Evolutionary conservation across 768 basidiomycete species (phyloP).

Genomic region (Auriscalpium microsporum): DNA sequence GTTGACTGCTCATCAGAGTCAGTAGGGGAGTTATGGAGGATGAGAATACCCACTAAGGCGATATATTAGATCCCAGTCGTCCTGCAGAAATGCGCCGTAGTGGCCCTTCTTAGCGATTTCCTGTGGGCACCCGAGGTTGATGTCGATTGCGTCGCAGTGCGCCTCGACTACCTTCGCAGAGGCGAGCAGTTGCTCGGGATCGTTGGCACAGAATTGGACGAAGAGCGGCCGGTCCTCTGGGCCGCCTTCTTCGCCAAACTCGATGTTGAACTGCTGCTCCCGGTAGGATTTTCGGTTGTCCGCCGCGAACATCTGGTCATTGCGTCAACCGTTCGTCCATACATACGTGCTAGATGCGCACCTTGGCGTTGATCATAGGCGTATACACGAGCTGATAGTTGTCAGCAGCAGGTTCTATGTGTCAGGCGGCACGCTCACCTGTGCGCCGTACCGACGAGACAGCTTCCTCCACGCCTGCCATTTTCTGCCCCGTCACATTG

Average conservation of each 20-base stretch:
- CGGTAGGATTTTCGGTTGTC: constrained; percentile 45
- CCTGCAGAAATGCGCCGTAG: constrained; percentile 89
- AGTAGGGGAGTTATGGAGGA: background rate
- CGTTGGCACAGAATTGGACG: constrained; percentile 91
- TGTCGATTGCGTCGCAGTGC: constrained; percentile 87
- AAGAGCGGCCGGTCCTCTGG: constrained; percentile 75
- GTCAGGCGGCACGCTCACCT: constrained; percentile 35
- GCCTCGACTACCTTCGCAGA: constrained; percentile 72
- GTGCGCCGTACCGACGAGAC: constrained; percentile 73
- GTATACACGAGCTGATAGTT: constrained; percentile 70
- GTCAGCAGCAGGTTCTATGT: too few species aligned
- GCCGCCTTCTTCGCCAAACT: constrained; percentile 76
- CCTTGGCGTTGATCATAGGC: constrained; percentile 97
- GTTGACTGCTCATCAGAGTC: constrained; percentile 48
- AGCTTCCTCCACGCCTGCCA: constrained; percentile 82
- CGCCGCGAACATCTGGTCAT: constrained; percentile 52
- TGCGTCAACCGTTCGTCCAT: too few species aligned
- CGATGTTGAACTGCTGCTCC: constrained; percentile 58
- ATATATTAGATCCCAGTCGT: constrained; percentile 89
- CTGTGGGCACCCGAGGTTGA: constrained; percentile 93
- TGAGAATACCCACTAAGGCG: constrained; percentile 49
- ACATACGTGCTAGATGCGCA: constrained; percentile 19
- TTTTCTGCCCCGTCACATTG: background rate
- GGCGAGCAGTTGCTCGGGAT: constrained; percentile 65
- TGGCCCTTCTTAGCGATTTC: constrained; percentile 83